These are phyloP conservation scores for Chloris gayana DNA, from an alignment of 176 grass and related monocot genomes.

Conservation along the genomic window DNA sequence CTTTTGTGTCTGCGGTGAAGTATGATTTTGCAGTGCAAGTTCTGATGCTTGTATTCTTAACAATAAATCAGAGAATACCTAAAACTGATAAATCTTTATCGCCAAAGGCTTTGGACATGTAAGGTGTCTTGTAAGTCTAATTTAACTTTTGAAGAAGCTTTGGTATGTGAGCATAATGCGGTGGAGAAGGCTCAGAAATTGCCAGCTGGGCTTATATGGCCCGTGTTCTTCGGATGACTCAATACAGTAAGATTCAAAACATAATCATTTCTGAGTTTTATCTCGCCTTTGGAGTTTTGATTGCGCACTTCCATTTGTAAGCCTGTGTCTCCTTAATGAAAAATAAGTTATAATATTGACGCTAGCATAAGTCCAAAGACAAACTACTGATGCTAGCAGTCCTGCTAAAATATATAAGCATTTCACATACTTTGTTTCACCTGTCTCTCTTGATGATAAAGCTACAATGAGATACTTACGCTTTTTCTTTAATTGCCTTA, in stretches of 20 bases:
- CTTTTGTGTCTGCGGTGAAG: not conserved
- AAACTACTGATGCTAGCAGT: not conserved
- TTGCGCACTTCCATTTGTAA: not conserved
- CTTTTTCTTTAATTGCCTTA: not conserved
- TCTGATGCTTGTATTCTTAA: slow-evolving; percentile 55
- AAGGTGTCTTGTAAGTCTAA: slow-evolving; percentile 73
- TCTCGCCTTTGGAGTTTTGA: not conserved
- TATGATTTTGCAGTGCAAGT: not conserved
- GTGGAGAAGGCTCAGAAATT: slow-evolving; percentile 66
- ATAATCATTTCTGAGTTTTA: not conserved
- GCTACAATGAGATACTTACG: not conserved
- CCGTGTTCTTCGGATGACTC: slow-evolving; percentile 72
- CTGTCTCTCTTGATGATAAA: no score
- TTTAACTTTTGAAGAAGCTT: slow-evolving; percentile 94
- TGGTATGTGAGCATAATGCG: slow-evolving; percentile 71
- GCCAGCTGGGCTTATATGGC: slow-evolving; percentile 58
- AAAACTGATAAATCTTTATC: slow-evolving; percentile 81
- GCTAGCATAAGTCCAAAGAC: not conserved
- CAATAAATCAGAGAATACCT: slow-evolving; percentile 67
- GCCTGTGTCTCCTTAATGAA: not conserved
- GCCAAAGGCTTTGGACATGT: slow-evolving; percentile 81
- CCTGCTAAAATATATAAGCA: not conserved
- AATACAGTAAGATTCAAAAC: slow-evolving; percentile 65
- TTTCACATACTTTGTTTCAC: no score
- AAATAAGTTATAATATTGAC: not conserved